Base-by-base conservation (phyloP, 1,284 basidiomycete species). In the Afroboletus lepidellus region DNA sequence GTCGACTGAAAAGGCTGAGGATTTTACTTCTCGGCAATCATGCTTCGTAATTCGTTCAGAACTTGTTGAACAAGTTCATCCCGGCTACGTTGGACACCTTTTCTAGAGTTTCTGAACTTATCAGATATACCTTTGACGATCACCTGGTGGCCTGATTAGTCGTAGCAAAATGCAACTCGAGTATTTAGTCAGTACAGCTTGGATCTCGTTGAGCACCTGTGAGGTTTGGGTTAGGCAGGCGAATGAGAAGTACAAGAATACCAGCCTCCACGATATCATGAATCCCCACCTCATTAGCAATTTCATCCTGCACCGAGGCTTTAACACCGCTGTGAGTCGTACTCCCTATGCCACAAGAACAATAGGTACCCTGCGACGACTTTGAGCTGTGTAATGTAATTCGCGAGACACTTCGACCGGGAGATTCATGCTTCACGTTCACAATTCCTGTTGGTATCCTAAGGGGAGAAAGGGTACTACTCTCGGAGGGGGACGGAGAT, bases 31-130 rank as follows among this genome's bases (percentile, higher is more conserved):
- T 58, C 56, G 29, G 48, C n/a, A 24, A 44, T 50, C 53, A 61
- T 48, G 29, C 27, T 49, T 36, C 65, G 59, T 13, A 83, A 59
- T 42, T 78, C 76, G 9, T 66, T 66, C 1, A 69, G 66, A 24
- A 76, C 75, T 32, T 73, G 70, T 5, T 66, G 69, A 15, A 80
- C 61, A 27, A 83, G 70, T 24, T 62, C 65, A 23, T 74, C 66
- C 46, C 74, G 69, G 29, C 72, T 74, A 7, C 60, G 58, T 12
- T 73, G 74, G 15, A 77, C 69, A 20, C 76, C 72, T n/a, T 64
- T 71, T 47, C 63, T 70, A 24, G 78, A 69, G 42, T 63, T 66
- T 29, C 71, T 70, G 48, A 80, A 75, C 39, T 70, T 75, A 34
- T 66, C 68, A 1, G 67, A 65, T 34, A 81, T 69, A 30, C 76